Evolutionary conservation across 768 basidiomycete genomes (phyloP).

Genomic region (Boletales sp.): DNA sequence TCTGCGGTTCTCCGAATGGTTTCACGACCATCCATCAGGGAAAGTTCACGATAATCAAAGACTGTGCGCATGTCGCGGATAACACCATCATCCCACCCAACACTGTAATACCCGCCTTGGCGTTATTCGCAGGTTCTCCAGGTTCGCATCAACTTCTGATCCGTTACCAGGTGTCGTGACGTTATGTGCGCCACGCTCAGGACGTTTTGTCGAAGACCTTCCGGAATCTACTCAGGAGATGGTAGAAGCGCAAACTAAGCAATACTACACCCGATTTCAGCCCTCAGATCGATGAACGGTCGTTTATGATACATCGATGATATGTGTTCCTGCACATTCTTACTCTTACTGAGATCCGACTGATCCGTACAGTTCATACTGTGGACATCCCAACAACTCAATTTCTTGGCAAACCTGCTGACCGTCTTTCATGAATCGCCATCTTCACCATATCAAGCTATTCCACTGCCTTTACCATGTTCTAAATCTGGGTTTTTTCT

Average conservation of each 20-base stretch:
- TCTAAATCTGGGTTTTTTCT: no score
- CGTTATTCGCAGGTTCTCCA: constrained; percentile 85
- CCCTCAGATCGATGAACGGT: constrained; percentile 41
- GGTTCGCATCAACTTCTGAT: constrained; percentile 43
- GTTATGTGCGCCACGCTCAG: constrained; percentile 34
- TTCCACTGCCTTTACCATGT: no score
- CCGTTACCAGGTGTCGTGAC: not conserved
- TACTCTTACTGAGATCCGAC: constrained; percentile 3
- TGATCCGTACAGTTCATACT: no score
- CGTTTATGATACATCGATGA: not conserved
- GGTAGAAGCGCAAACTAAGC: constrained; percentile 81
- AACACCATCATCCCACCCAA: constrained; percentile 88
- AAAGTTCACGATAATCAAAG: constrained; percentile 95
- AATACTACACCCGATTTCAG: constrained; percentile 81
- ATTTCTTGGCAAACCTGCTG: no score
- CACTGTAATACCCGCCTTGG: constrained; percentile 86
- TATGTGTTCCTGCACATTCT: not conserved
- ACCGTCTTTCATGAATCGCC: no score
- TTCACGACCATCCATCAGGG: constrained; percentile 49
- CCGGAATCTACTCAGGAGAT: constrained; percentile 94
- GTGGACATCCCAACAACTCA: no score
- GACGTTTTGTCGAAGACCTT: constrained; percentile 76
- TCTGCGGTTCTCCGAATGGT: constrained; percentile 1
- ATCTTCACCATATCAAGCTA: no score
- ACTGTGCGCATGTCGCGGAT: constrained; percentile 87